A percentile compares a stretch with the other conserved stretches of the same genome.
Conservation (phyloP, 2,329 filamentous ascomycete genomes). For the Scopulariopsis brevicaulis region DNA sequence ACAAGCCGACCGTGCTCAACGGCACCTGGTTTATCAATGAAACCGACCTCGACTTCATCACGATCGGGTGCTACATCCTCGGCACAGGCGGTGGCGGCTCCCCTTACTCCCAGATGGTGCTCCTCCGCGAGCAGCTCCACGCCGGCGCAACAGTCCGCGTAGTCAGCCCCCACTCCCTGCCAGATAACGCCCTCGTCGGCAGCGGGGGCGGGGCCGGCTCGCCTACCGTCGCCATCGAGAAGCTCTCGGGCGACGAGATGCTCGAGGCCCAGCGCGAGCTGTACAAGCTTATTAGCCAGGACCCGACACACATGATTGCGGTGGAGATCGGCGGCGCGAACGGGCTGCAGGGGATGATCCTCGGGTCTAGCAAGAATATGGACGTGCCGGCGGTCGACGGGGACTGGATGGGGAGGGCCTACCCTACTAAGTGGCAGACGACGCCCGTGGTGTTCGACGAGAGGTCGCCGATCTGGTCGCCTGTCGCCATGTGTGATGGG, state of each 20-base stretch:
- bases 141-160: slow-evolving; percentile 37
- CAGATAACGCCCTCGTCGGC: slow-evolving; percentile 37
- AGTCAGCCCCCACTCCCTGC: slow-evolving; percentile 35
- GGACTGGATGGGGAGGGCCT: slow-evolving; percentile 46
- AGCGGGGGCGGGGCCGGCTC: slow-evolving; percentile 47
- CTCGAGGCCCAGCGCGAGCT: slow-evolving; percentile 38
- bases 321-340: slow-evolving; percentile 59
- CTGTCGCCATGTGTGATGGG: slow-evolving; percentile 36
- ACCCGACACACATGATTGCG: slow-evolving; percentile 42
- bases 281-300: slow-evolving; percentile 33
- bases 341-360: slow-evolving; percentile 44
- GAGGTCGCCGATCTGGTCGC: slow-evolving; percentile 26
- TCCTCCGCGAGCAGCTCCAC: slow-evolving; percentile 36
- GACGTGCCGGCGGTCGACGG: slow-evolving; percentile 38
- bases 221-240: slow-evolving; percentile 49
- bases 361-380: slow-evolving; percentile 41
- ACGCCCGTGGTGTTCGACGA: slow-evolving; percentile 40
- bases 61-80: slow-evolving; percentile 48
- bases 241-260: slow-evolving; percentile 45
- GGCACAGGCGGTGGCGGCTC: slow-evolving; percentile 49
- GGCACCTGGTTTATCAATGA: slow-evolving; percentile 46
- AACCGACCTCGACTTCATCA: slow-evolving; percentile 44
- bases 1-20: slow-evolving; percentile 36
- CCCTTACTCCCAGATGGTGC: slow-evolving; percentile 38
- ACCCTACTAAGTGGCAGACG: slow-evolving; percentile 43